A percentile compares a stretch with the other conserved stretches of the same genome.
Evolutionary conservation across 805 yeast species (phyloP).

Genomic region (Metschnikowia peoriensis): DNA sequence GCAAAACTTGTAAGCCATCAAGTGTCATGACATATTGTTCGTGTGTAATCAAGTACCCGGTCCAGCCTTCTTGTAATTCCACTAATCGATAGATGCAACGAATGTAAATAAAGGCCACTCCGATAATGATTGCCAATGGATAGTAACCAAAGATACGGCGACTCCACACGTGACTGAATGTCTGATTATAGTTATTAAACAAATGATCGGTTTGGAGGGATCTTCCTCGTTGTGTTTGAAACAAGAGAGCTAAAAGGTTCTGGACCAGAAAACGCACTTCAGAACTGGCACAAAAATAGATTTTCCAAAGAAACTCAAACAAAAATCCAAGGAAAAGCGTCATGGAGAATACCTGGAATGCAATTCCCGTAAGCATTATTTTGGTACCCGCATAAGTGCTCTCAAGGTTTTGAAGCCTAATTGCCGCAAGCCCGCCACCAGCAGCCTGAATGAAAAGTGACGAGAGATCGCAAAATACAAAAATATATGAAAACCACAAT

Average conservation of each 20-base stretch:
- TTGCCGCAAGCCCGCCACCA: conserved; percentile 21
- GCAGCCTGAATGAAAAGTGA: conserved; percentile 43
- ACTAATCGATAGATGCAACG: conserved; percentile 73
- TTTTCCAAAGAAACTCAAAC: conserved; percentile 43
- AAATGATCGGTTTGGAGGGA: conserved; percentile 17
- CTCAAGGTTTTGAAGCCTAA: conserved; percentile 23
- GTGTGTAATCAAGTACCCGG: conserved; percentile 56
- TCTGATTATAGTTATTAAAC: conserved; percentile 33
- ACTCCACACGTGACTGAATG: conserved; percentile 34
- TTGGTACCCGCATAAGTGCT: conserved; percentile 50
- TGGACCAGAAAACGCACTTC: conserved; percentile 25
- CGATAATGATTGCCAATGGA: conserved; percentile 44
- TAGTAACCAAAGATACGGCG: conserved; percentile 38
- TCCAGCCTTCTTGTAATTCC: conserved; percentile 74
- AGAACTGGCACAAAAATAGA: conserved; percentile 31
- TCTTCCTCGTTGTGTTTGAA: conserved; percentile 22
- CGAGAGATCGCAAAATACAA: conserved; percentile 62
- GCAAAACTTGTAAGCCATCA: conserved; percentile 30
- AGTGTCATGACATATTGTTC: conserved; percentile 41
- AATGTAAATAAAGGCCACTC: conserved; percentile 54
- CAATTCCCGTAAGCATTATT: conserved; percentile 76
- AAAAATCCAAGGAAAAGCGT: conserved; percentile 52
- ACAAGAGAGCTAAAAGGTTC: conserved; percentile 20
- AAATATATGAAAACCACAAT: conserved; percentile 59
- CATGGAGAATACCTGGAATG: conserved; percentile 74